Evolutionary conservation across 768 basidiomycete species (phyloP), one percentile per base, ranked within the genome.

Genomic region (Auricularia sp.): DNA sequence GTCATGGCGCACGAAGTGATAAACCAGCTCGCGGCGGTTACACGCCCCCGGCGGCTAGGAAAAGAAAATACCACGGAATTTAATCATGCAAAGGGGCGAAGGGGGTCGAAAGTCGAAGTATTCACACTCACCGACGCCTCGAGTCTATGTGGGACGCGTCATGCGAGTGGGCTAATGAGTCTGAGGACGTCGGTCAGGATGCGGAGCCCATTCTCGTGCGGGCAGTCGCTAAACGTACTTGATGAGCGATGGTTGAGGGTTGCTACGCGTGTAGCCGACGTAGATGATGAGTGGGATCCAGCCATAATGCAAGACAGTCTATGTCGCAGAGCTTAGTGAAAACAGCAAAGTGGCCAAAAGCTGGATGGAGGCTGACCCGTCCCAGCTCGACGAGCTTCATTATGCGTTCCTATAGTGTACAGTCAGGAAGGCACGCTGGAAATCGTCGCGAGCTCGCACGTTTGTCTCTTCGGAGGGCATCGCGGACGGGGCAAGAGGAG

Each of bases 231-330:
- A 4, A n/a, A 84, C 91, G 70, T 63, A 96, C 94, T 97, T 95
- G 77, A 96, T 96, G 71, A 98, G 79, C 44, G 93, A 93, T 21
- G 95, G 95, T 70, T 94, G 92, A 36, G 95, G 95, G 72, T 90
- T 92, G 72, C 92, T 94, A 69, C 89, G 81, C 62, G 89, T 91
- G 79, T 91, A 97, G 42, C 95, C 96, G 72, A 97, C 83, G 75
- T 94, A 97, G 71, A 98, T 95, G 72, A 98, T 92, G 73, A 95
- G 78, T 36, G 96, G 96, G 71, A 98, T 93, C 93, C 95, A 98
- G 68, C 87, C 88, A 70, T 94, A 97, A 77, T 97, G 93, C 62
- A 97, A 73, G 70, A 94, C 82, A 65, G 90, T 93, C 94, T 97
- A 71, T 29, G 36, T 10, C 3, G 7, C n/a, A 66, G 61, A 5